Conservation (phyloP, 768 basidiomycete genomes). For the Kwoniella mangroviensis region DNA sequence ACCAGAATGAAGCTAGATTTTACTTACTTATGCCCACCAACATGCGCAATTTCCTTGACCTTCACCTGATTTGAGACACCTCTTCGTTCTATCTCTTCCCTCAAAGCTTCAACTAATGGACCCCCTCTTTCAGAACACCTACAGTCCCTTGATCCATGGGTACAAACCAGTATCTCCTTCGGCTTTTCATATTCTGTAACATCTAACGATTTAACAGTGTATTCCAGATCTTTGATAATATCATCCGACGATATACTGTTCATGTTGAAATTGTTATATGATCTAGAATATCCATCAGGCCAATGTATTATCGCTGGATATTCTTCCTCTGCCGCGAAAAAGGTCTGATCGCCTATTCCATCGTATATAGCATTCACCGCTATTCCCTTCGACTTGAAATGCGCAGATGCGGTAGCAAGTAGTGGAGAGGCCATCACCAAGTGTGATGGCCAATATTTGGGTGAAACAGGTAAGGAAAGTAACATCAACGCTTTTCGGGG, state of each 20-base stretch:
- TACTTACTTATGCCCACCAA: constrained; percentile 81
- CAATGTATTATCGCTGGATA: constrained; percentile 45
- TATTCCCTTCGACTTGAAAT: constrained; percentile 32
- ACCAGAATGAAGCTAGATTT: too few species aligned
- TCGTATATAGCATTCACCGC: constrained; percentile 49
- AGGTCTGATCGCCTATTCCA: constrained; percentile 17
- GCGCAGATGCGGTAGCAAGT: constrained; percentile 23
- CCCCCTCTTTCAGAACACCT: constrained; percentile 73
- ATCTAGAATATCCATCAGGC: constrained; percentile 36
- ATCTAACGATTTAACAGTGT: background rate
- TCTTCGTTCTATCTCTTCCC: constrained; percentile 63
- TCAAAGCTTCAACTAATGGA: constrained; percentile 64
- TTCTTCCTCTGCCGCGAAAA: constrained; percentile 23
- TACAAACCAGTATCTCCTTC: constrained; percentile 65
- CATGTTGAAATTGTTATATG: constrained; percentile 20
- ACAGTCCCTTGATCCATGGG: constrained; percentile 78
- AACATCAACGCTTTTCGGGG: constrained; percentile 40
- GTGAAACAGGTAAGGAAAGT: constrained; percentile 43
- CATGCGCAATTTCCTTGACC: constrained; percentile 73
- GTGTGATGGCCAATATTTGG: constrained; percentile 43
- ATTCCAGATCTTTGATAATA: constrained; percentile 13
- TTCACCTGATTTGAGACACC: constrained; percentile 56
- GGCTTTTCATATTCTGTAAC: background rate
- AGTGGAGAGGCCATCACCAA: constrained; percentile 46
- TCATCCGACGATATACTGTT: constrained; percentile 5